Percentiles rank a stretch among this genome's conserved stretches.
phyloP scores from a whole-genome alignment of 176 grass and related monocot genomes.

The Tillandsia fasciculata region DNA sequence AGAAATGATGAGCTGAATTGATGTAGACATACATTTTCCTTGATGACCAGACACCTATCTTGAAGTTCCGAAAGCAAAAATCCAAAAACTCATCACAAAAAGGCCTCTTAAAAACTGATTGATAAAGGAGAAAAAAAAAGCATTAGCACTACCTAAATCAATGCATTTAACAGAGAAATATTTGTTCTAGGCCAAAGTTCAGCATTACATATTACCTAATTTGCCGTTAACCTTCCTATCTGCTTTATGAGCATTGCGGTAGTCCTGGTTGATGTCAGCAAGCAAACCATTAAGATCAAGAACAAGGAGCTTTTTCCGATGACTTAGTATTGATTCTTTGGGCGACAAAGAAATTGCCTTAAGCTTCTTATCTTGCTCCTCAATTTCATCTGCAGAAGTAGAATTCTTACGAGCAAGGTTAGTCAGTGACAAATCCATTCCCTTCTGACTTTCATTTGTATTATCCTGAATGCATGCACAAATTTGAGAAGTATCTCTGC shows the following conservation, averaged over 20 bases:
- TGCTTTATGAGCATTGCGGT: constrained; percentile 38
- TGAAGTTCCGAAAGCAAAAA: constrained; percentile 41
- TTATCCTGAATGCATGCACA: constrained; percentile 14
- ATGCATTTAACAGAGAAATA: not conserved
- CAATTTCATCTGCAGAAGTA: constrained; percentile 18
- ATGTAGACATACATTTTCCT: constrained; percentile 45
- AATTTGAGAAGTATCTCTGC: constrained; percentile 8
- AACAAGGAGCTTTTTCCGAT: constrained; percentile 75
- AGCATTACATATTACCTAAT: constrained; percentile 45
- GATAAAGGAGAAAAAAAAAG: constrained; percentile 4
- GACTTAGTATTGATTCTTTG: constrained; percentile 20
- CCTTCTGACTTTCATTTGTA: constrained; percentile 11
- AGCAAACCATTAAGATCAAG: constrained; percentile 96
- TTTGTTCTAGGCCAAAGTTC: not conserved
- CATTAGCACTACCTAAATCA: constrained; percentile 5
- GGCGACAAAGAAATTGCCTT: constrained; percentile 9
- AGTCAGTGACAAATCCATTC: not conserved
- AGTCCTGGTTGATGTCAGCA: constrained; percentile 64
- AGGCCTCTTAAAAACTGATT: constrained; percentile 43
- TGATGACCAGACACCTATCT: constrained; percentile 60
- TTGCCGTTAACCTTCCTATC: constrained; percentile 57
- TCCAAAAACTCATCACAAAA: constrained; percentile 44
- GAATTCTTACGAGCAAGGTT: not conserved
- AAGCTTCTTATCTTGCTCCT: constrained; percentile 19
- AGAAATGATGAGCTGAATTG: constrained; percentile 10